Evolutionary conservation across 208 protist genomes (phyloP).

Genomic region (Porcisia hertigi): DNA sequence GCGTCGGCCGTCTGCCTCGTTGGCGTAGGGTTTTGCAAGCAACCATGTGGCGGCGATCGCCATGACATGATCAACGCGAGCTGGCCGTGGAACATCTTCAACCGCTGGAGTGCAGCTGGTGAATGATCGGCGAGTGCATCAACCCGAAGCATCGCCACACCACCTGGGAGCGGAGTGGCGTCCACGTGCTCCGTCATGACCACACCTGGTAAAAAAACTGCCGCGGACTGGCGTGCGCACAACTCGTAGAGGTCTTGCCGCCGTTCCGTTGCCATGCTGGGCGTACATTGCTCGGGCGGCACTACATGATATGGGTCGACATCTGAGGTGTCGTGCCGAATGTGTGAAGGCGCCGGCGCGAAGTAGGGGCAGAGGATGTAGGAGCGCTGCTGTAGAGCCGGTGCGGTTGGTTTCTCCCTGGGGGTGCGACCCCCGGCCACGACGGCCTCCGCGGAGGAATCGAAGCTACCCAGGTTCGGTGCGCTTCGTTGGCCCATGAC

Average conservation of each 20-base stretch:
- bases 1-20: neutral
- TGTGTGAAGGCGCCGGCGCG: neutral
- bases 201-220: conserved; percentile 26
- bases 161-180: conserved; percentile 18
- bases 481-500: neutral
- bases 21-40: neutral
- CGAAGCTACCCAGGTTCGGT: neutral
- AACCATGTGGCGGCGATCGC: neutral
- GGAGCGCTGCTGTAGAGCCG: neutral
- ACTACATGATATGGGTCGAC: neutral
- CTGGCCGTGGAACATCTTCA: conserved; percentile 10
- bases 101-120: neutral
- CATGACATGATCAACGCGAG: conserved; percentile 17
- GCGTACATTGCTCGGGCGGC: neutral
- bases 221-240: conserved; percentile 24
- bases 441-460: neutral
- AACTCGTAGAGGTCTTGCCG: conserved; percentile 43
- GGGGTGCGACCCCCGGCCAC: neutral
- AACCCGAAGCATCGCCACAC: conserved; percentile 15
- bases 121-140: conserved; percentile 14
- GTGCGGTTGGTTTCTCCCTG: neutral
- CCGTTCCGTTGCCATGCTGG: conserved; percentile 9
- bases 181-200: conserved; percentile 17
- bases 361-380: conserved; percentile 1
- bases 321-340: neutral